These are phyloP conservation scores for Saraca asoca DNA, from an alignment of 331 rosid genomes.

Conservation along the genomic window DNA sequence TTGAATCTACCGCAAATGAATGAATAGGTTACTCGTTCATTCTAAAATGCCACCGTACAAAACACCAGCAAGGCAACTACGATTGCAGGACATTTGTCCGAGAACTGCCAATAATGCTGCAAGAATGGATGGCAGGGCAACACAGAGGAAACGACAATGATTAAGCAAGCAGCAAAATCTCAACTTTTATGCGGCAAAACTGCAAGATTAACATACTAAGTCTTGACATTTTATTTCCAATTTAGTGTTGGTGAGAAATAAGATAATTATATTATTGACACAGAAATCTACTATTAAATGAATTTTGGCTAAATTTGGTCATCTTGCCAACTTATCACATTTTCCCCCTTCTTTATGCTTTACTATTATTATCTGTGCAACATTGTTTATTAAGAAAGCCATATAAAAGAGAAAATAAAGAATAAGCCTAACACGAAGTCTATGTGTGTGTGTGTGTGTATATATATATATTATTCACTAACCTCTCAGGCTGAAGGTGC, in stretches of 20 bases:
- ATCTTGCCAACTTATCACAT: too few relatives aligned
- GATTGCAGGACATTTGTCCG: not conserved
- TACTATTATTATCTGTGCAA: too few relatives aligned
- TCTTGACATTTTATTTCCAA: not conserved
- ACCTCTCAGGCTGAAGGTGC: slow-evolving; percentile 40
- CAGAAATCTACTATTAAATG: too few relatives aligned
- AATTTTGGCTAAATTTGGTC: too few relatives aligned
- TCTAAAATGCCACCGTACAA: slow-evolving; percentile 10
- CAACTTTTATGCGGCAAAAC: slow-evolving; percentile 14
- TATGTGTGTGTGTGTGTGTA: too few relatives aligned
- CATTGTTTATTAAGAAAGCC: too few relatives aligned
- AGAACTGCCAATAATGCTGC: not conserved
- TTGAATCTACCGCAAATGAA: not conserved
- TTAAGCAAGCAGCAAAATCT: slow-evolving; percentile 7
- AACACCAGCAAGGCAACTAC: slow-evolving; percentile 2
- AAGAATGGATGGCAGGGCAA: slow-evolving; percentile 14
- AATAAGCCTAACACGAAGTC: too few relatives aligned
- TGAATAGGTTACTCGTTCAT: not conserved
- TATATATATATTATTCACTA: too few relatives aligned
- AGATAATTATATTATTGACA: not conserved
- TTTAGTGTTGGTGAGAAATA: not conserved
- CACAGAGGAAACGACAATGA: slow-evolving; percentile 9
- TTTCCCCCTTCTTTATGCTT: too few relatives aligned
- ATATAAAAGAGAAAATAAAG: too few relatives aligned
- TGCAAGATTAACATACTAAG: slow-evolving; percentile 19